Percentiles rank a stretch among this genome's conserved stretches.
phyloP scores from a whole-genome alignment of 1,284 basidiomycete genomes.

The Cutaneotrichosporon sp. region DNA sequence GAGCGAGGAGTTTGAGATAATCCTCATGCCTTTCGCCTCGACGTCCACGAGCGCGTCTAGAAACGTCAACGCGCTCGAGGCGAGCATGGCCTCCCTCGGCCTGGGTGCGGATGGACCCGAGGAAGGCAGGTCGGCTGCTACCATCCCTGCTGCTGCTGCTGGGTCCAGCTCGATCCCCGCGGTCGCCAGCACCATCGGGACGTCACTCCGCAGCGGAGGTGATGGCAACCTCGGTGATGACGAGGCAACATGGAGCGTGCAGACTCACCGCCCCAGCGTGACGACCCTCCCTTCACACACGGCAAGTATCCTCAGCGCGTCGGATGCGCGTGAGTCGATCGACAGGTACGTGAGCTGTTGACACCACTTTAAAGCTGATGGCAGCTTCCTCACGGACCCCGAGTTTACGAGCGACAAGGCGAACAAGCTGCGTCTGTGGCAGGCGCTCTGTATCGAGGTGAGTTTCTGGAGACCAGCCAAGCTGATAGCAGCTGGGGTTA shows the following conservation, averaged over 20 bases:
- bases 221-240: not conserved
- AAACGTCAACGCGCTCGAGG: not conserved
- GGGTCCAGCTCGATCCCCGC: not conserved
- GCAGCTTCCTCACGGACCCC: slow-evolving; percentile 21
- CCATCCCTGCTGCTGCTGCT: too few species aligned
- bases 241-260: not conserved
- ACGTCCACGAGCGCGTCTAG: not conserved
- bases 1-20: slow-evolving; percentile 12
- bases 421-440: slow-evolving; percentile 49
- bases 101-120: not conserved
- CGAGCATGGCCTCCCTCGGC: not conserved
- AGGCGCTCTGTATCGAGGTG: slow-evolving; percentile 49
- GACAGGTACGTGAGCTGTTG: slow-evolving; percentile 13
- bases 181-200: not conserved
- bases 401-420: slow-evolving; percentile 32
- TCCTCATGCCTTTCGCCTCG: slow-evolving; percentile 8
- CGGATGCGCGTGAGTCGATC: slow-evolving; percentile 18
- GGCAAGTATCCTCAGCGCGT: slow-evolving; percentile 8
- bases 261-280: not conserved
- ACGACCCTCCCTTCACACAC: not conserved
- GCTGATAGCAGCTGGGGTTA: slow-evolving; percentile 30
- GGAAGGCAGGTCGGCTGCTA: not conserved
- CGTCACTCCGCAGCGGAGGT: not conserved
- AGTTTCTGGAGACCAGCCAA: slow-evolving; percentile 9
- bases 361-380: not conserved